Base-by-base conservation (phyloP, 352 stramenopile genomes). In the Nothophytophthora sp. region DNA sequence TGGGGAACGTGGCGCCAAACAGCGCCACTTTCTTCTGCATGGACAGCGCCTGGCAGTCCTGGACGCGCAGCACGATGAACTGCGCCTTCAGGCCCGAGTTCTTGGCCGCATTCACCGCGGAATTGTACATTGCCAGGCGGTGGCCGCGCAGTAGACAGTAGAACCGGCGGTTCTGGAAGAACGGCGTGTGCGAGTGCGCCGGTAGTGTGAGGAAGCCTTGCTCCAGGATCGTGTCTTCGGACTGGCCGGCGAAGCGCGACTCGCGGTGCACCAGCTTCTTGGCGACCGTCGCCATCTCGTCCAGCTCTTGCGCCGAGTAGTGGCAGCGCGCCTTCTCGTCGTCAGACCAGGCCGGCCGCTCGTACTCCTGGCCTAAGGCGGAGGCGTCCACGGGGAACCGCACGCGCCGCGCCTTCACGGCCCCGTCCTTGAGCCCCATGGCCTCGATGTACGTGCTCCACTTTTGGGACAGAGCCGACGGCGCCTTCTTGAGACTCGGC, bases 71-170 rank as follows among this genome's bases (percentile, higher is more conserved):
- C 11, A 91, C 65, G 2, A 63, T 63, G 19, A 91, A 68, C 29
- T 73, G 55, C 20, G 37, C 41, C 54, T 88, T 88, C 23, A 76
- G 35, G 0, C 73, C 55, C 8, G 56, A 66, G 28, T 74, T 66
- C 40, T 72, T 80, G 23, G 70, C 69, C 1, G 80, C 76, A 37
- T 91, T 70, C 2, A 48, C 50, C 0, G 76, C 62, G 10, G 77
- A 88, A 36, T 63, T 60, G 41, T 67, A 91, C 43, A 77, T 56
- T 24, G 71, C 46, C 18, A 89, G 36, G 7, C 60, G 44, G 35
- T 86, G 67, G 32, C 64, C 64, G 28, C 74, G 60, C 19, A 91
- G 59, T 12, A 91, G 59, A 34, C 77, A 91, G 55, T 91, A 91
- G 60, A 76, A 84, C 15, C 73, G 67, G 59, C 70, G 71, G 50